Evolutionary conservation across 352 stramenopile species (phyloP).

Genomic region (Pythium grandisporangium): DNA sequence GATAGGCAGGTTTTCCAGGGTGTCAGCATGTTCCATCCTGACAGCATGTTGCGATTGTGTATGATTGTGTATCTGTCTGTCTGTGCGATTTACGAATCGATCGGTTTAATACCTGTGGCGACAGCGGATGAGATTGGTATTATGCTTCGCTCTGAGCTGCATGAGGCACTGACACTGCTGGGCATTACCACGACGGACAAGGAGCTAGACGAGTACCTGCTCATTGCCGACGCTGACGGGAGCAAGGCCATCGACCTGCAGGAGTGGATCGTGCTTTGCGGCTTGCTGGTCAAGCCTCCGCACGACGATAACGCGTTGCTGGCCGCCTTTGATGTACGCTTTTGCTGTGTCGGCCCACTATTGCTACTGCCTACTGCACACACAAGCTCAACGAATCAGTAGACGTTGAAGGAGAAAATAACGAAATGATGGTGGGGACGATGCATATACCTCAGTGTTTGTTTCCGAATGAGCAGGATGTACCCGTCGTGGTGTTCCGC

Average conservation of each 20-base stretch:
- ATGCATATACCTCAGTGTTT: conserved; percentile 23
- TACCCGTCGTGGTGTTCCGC: conserved; percentile 48
- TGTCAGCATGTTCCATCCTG: too few relatives aligned
- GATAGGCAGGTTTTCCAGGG: too few relatives aligned
- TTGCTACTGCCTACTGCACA: too few relatives aligned
- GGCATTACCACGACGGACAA: conserved; percentile 53
- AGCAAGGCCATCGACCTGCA: conserved; percentile 63
- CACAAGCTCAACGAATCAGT: too few relatives aligned
- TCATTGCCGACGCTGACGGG: conserved; percentile 48
- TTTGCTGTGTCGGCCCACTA: too few relatives aligned
- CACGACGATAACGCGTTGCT: conserved; percentile 41
- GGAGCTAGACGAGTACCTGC: conserved; percentile 55
- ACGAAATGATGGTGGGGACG: neutral
- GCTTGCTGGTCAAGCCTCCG: conserved; percentile 42
- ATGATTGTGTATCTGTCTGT: too few relatives aligned
- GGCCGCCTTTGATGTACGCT: conserved; percentile 40
- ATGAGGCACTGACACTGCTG: conserved; percentile 45
- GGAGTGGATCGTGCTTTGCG: conserved; percentile 59
- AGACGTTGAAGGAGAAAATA: too few relatives aligned
- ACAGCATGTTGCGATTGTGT: neutral
- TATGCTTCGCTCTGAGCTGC: conserved; percentile 55
- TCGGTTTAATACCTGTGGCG: too few relatives aligned
- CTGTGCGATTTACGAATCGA: too few relatives aligned
- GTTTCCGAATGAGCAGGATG: conserved; percentile 53
- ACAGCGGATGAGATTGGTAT: conserved; percentile 46